A percentile compares a stretch with the other conserved stretches of the same genome.
These are phyloP conservation scores for Passiflora organensis DNA, from an alignment of 345 rosid genomes.

Conservation along the genomic window DNA sequence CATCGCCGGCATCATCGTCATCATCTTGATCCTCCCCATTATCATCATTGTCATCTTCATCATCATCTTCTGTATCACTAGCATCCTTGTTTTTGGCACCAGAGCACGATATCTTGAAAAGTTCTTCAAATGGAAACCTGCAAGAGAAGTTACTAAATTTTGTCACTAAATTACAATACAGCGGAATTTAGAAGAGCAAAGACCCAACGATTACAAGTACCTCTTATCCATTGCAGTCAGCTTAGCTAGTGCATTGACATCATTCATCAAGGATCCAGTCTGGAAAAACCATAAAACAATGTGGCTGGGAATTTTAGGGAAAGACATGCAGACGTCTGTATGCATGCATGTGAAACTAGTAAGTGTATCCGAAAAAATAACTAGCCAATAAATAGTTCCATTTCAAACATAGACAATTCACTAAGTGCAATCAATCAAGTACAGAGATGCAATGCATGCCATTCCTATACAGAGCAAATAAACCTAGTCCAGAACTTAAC, in stretches of 20 bases:
- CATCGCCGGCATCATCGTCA: too few relatives aligned
- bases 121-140: slow-evolving; percentile 43
- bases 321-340: too few relatives aligned
- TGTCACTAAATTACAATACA: too few relatives aligned
- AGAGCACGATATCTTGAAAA: slow-evolving; percentile 24
- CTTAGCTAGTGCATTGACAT: slow-evolving; percentile 12
- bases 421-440: too few relatives aligned
- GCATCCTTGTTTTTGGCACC: slow-evolving; percentile 50
- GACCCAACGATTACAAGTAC: slow-evolving; percentile 9
- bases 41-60: slow-evolving; percentile 33
- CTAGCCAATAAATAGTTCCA: neutral
- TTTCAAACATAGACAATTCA: too few relatives aligned
- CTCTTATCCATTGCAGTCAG: slow-evolving; percentile 35
- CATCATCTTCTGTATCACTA: slow-evolving; percentile 46
- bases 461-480: too few relatives aligned
- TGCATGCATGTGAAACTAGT: neutral
- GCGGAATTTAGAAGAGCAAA: too few relatives aligned
- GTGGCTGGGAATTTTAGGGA: too few relatives aligned
- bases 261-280: slow-evolving; percentile 33
- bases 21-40: slow-evolving; percentile 30
- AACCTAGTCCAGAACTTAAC: too few relatives aligned
- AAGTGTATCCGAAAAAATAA: neutral
- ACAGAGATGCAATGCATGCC: too few relatives aligned
- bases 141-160: slow-evolving; percentile 2
- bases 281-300: slow-evolving; percentile 13